Conservation (phyloP, 1,284 basidiomycete species). For the Sanghuangporus weigelae region DNA sequence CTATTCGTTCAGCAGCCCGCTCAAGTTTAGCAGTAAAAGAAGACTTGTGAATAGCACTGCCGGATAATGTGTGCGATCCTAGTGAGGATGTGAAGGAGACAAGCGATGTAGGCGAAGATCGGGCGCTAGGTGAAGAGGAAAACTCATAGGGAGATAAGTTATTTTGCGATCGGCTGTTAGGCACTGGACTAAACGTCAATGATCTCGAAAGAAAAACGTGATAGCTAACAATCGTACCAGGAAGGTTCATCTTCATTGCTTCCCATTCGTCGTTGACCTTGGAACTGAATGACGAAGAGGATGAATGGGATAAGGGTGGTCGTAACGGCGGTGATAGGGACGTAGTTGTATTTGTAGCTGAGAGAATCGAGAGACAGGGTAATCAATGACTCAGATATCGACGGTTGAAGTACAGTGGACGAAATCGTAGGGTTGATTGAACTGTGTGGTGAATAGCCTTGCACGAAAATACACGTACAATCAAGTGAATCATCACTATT, state of each 20-base stretch:
- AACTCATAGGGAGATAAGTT: background rate
- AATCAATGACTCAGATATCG: background rate
- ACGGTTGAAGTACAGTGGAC: background rate
- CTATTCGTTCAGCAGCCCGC: constrained; percentile 32
- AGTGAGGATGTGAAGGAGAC: background rate
- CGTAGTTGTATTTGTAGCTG: background rate
- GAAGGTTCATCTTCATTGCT: constrained; percentile 9
- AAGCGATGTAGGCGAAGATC: background rate
- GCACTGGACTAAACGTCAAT: background rate
- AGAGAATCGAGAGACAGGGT: background rate
- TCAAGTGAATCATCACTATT: background rate
- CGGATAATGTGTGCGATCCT: constrained; percentile 11
- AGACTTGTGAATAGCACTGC: constrained; percentile 18
- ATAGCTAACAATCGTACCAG: background rate
- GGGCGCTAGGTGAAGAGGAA: background rate
- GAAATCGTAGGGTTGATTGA: background rate
- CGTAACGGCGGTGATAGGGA: background rate
- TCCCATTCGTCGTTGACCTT: constrained; percentile 11
- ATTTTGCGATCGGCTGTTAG: background rate
- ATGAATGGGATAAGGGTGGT: background rate
- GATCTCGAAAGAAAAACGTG: background rate
- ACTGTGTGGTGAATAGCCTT: background rate
- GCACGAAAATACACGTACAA: background rate
- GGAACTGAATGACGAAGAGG: background rate
- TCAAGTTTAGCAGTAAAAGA: constrained; percentile 24